phyloP scores from a whole-genome alignment of 2,329 filamentous ascomycete species.

The Claviceps digitariae region DNA sequence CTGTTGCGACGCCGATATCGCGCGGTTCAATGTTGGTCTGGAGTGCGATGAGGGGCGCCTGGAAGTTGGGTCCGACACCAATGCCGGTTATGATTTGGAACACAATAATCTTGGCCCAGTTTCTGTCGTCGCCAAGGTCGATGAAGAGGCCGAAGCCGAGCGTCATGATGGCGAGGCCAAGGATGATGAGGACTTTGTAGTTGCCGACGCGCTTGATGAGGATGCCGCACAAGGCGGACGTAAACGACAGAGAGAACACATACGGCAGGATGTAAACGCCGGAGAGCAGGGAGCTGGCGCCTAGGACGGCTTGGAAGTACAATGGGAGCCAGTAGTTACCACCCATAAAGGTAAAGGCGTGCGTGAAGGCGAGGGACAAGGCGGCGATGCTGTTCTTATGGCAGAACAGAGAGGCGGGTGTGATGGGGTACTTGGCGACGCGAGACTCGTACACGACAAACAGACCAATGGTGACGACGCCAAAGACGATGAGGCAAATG shows the following conservation, averaged over 20 bases:
- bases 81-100: constrained; percentile 51
- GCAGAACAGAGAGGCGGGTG: constrained; percentile 59
- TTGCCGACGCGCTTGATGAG: constrained; percentile 51
- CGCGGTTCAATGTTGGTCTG: constrained; percentile 47
- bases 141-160: constrained; percentile 53
- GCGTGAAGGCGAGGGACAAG: constrained; percentile 54
- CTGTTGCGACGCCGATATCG: constrained; percentile 56
- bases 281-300: constrained; percentile 53
- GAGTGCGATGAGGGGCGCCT: constrained; percentile 53
- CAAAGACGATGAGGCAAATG: constrained; percentile 66
- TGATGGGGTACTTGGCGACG: constrained; percentile 62
- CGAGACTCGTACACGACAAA: constrained; percentile 65
- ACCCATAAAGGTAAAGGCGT: constrained; percentile 66
- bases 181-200: constrained; percentile 47
- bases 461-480: constrained; percentile 44
- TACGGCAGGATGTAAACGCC: constrained; percentile 64
- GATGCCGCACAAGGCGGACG: constrained; percentile 43
- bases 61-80: constrained; percentile 56
- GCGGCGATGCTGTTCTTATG: constrained; percentile 51
- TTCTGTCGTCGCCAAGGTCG: constrained; percentile 41
- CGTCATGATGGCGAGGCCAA: constrained; percentile 43
- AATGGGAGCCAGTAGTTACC: constrained; percentile 70
- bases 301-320: constrained; percentile 68
- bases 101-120: constrained; percentile 43
- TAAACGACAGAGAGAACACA: constrained; percentile 51